phyloP scores from a whole-genome alignment of 495 filamentous ascomycete genomes.

The Podospora bellae-mahoneyi region DNA sequence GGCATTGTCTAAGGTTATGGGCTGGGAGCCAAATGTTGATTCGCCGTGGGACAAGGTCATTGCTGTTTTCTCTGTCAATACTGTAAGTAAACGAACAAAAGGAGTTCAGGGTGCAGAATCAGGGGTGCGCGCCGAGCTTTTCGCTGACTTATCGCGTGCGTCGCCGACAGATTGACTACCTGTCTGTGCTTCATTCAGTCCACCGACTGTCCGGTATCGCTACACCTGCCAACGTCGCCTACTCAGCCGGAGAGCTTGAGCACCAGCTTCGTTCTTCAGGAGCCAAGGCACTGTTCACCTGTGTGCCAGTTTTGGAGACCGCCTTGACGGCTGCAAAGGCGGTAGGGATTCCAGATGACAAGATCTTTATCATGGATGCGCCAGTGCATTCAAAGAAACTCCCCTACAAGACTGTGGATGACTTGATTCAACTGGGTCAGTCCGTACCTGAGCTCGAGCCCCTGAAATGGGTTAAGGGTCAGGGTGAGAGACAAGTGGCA shows the following conservation, averaged over 20 bases:
- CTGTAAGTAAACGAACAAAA: constrained; percentile 48
- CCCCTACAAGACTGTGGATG: constrained; percentile 66
- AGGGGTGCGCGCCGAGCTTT: constrained; percentile 13
- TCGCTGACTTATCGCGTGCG: background rate
- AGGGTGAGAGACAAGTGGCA: constrained; percentile 71
- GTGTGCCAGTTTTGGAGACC: constrained; percentile 65
- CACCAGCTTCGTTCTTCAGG: constrained; percentile 76
- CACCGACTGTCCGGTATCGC: constrained; percentile 74
- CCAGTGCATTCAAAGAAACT: constrained; percentile 52
- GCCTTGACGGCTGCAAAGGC: constrained; percentile 66
- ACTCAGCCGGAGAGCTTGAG: constrained; percentile 69
- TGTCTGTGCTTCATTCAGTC: constrained; percentile 70
- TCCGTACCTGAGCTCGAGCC: constrained; percentile 60
- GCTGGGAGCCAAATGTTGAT: constrained; percentile 70
- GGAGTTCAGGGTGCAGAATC: background rate
- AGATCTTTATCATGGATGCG: constrained; percentile 70
- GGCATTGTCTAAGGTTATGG: constrained; percentile 66
- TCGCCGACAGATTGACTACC: constrained; percentile 68
- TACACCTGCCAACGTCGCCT: constrained; percentile 80
- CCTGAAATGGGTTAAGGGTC: constrained; percentile 67
- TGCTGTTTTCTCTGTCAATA: constrained; percentile 74
- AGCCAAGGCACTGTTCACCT: constrained; percentile 76
- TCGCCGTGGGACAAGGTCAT: constrained; percentile 85
- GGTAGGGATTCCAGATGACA: constrained; percentile 64
- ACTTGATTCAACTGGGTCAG: constrained; percentile 63